phyloP scores from a whole-genome alignment of 306 rosid species.

The Quercus variabilis region DNA sequence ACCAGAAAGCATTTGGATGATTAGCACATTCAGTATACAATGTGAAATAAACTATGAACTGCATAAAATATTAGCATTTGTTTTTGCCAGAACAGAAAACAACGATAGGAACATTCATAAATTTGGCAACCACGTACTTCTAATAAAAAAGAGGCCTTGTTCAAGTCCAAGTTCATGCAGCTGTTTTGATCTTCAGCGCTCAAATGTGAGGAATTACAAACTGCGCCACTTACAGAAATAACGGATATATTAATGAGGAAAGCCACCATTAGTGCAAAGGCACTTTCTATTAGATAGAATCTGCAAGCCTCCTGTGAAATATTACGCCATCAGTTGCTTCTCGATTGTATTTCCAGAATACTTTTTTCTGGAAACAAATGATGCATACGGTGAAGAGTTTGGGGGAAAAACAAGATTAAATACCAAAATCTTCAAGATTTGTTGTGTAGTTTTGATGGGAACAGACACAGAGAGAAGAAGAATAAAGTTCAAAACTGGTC shows the following conservation, averaged over 20 bases:
- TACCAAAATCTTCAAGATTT: no score
- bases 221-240: conserved; percentile 89
- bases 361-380: background rate
- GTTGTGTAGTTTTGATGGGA: no score
- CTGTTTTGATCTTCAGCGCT: conserved; percentile 62
- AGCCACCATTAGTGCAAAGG: conserved; percentile 85
- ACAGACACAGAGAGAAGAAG: background rate
- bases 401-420: no score
- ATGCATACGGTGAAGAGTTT: no score
- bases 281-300: conserved; percentile 88
- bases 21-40: background rate
- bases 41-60: background rate
- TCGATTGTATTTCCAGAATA: conserved; percentile 1
- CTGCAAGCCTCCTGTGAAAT: conserved; percentile 84
- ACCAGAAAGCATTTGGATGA: background rate
- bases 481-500: background rate
- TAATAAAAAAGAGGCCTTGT: conserved; percentile 83
- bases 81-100: background rate
- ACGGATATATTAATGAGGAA: conserved; percentile 80
- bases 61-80: background rate
- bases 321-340: background rate
- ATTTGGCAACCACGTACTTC: conserved; percentile 47
- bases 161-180: conserved; percentile 86
- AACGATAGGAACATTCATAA: background rate
- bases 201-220: conserved; percentile 72